Evolutionary conservation across 352 stramenopile species (phyloP), one percentile per base, ranked within the genome.

Genomic region (Phytophthora pseudosyringae): DNA sequence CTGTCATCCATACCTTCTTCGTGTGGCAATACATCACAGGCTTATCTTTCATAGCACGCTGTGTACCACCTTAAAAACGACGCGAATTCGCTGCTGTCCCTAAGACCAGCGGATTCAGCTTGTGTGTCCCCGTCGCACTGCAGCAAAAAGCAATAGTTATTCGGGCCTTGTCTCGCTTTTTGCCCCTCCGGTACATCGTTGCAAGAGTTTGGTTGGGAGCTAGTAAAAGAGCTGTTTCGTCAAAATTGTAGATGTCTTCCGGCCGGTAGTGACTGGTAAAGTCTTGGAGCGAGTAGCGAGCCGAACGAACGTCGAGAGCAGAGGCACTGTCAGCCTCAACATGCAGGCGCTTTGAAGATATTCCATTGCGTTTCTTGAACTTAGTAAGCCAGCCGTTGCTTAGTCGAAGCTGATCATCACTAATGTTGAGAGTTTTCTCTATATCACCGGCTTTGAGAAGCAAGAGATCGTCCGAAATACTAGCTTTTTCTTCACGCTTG

Each of bases 361-460:
- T 61, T 21, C 41, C 53, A 45, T 61, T 52, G 29, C 32, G 53
- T 13, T 40, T 61, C 15, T 61, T 61, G 21, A 61, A 52, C 26
- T 52, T 53, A 21, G 29, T 16, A 12, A 61, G 41, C 53, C 53
- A 61, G 2, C 53, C 53, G 18, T 52, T 52, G 32, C 40, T 61
- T 51, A 61, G 41, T 26, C 53, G 32, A 39, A 61, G 53, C 15
- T 52, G 31, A 16, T 53, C 40, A 33, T 52, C 53, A n/a, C 31
- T 38, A 13, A 61, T 61, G 10, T 32, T 38, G n/a, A 53, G 40
- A 33, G 1, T 61, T 8, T 28, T 52, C 9, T 61, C 53, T 3
- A 52, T 48, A 48, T 58, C 50, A 38, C 25, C 12, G n/a, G 36
- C 50, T 40, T 49, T 58, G 1, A 58, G 18, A 5, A 58, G 50